Evolutionary conservation across 441 rosid species (phyloP), one percentile per base, ranked within the genome.

Genomic region (Theobroma grandiflorum): DNA sequence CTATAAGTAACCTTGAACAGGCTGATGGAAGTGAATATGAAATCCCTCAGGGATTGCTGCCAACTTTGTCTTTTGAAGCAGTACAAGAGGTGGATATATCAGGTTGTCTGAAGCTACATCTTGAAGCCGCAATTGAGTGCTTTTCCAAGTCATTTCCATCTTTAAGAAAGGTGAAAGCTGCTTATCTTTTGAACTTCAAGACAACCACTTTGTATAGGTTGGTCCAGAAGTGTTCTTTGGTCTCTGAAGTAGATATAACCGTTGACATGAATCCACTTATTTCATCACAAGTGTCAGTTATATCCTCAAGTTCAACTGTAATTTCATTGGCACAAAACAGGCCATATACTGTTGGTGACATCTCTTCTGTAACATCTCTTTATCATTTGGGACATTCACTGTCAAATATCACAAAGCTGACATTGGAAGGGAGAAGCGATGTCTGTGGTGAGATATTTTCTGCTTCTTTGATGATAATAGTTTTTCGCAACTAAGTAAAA

Each of bases 391-490:
- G 78, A 75, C 59, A 78, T 57, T 76, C 77, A 42, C 71, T 79
- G 45, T 88, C 95, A 53, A 92, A 81, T 76, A 80, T 95, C 78
- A 87, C 88, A 64, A 89, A 85, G 78, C 90, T 93, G 77, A 85
- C 90, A 40, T 87, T 93, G 81, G 93, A 92, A 89, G 97, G 98
- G 72, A 88, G 98, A 82, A 87, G 79, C 81, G 94, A 93, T 63
- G 50, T 95, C 70, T 81, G 53, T 84, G 98, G 98, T 93, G 84
- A 87, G 94, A 79, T 64, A 53, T 76, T 59, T 74, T 81, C 67
- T 55, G 45, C 37, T 61, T 33, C 22, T 57, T 73, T 65, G 57
- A 4, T 9, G 58, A 43, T 42, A 33, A 22, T 40, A 59, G n/a
- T 67, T 67, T 47, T 37, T 64, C n/a, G 47, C 8, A 50, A 7